Evolutionary conservation across 768 basidiomycete species (phyloP).

Genomic region (Mycena capillaripes): DNA sequence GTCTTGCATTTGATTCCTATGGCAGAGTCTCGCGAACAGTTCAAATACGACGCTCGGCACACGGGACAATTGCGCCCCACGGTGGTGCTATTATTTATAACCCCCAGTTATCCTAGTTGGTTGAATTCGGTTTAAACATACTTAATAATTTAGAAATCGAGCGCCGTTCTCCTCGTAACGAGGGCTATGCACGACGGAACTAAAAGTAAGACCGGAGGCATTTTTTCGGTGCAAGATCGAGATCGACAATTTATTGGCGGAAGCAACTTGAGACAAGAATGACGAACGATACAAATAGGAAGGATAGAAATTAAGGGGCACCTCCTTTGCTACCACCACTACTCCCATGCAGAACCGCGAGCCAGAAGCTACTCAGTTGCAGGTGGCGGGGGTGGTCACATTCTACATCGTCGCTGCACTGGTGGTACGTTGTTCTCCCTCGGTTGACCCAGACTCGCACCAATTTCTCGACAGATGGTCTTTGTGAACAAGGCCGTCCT

Average conservation of each 20-base stretch:
- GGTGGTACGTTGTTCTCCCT: constrained; percentile 54
- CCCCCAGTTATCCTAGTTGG: no score
- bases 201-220: background rate
- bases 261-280: background rate
- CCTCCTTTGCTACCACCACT: background rate
- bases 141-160: background rate
- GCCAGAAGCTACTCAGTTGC: constrained; percentile 39
- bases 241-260: background rate
- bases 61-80: background rate
- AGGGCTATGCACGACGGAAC: background rate
- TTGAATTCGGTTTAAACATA: no score
- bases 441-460: no score
- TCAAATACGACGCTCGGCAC: background rate
- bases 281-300: background rate
- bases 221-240: background rate
- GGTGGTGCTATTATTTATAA: no score
- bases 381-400: constrained; percentile 62
- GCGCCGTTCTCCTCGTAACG: background rate
- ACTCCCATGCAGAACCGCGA: constrained; percentile 19
- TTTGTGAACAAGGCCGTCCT: constrained; percentile 64
- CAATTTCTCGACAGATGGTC: constrained; percentile 36
- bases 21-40: no score
- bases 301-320: background rate
- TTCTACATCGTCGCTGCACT: constrained; percentile 70
- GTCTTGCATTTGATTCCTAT: no score